Evolutionary conservation across 768 basidiomycete species (phyloP), one percentile per base, ranked within the genome.

Genomic region (Xerocomellus amylosporus): DNA sequence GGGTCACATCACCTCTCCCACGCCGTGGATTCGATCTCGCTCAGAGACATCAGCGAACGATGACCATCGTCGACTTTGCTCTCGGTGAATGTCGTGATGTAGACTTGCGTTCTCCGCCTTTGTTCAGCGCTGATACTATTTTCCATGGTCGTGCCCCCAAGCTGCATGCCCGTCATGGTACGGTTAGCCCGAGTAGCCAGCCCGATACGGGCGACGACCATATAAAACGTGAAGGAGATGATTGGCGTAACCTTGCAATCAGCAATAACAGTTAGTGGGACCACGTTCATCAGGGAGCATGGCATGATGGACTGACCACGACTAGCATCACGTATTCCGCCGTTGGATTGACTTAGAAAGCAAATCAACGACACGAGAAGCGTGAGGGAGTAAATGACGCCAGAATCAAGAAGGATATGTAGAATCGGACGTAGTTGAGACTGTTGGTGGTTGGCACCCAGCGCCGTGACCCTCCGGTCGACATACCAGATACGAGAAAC

Each of bases 401-500:
- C 39, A 2, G 39, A 4, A 12, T 40, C 39, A 20, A 40, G 2
- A 12, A 20, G 8, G 19, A 20, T 13, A 12, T 20, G 9, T 20
- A 20, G 9, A 20, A 20, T 20, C 12, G 39, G 19, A 5, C 39
- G 19, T 12, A 40, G 39, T 40, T 38, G 37, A 4, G 37, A 38
- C 8, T n/a, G 8, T 3, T 8, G 8, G 8, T n/a, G 37, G 30
- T 30, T 10, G 17, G 8, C 37, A 26, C 28, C 40, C 4, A 73
- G 60, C 26, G 55, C 50, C 12, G 61, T 53, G 9, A 63, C 57
- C 20, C 54, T 54, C 10, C 60, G 58, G 9, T 67, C 66, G 28
- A 65, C 63, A 9, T 49, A 33, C 63, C 68, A 67, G 36, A 72
- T 71, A 13, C 62, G 63, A 24, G 54, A 56, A 0, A 64, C 66